These are phyloP conservation scores for Crithidia brevicula DNA, from an alignment of 208 protist genomes.

Conservation along the genomic window DNA sequence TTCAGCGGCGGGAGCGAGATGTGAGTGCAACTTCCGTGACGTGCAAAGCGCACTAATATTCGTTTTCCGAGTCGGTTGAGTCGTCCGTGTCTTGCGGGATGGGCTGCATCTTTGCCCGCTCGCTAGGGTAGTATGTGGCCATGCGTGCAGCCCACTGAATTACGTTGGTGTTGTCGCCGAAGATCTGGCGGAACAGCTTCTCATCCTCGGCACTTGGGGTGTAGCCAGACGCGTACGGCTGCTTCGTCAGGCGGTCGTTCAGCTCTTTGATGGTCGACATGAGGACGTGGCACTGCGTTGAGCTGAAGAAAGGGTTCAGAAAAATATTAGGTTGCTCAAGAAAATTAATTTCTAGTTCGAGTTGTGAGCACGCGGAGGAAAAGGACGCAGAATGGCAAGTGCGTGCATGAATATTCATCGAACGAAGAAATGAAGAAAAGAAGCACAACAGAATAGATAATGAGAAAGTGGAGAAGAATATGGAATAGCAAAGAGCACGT, in stretches of 20 bases:
- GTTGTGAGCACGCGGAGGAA: too few relatives aligned
- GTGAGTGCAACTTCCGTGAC: too few relatives aligned
- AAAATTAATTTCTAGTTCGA: too few relatives aligned
- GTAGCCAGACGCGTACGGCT: slow-evolving; percentile 70
- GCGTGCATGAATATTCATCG: too few relatives aligned
- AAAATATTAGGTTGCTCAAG: too few relatives aligned
- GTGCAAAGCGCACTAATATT: slow-evolving; percentile 10
- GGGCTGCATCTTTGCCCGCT: slow-evolving; percentile 46
- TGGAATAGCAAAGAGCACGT: too few relatives aligned
- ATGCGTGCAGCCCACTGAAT: slow-evolving; percentile 74
- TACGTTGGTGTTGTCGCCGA: slow-evolving; percentile 59
- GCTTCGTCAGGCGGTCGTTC: slow-evolving; percentile 60
- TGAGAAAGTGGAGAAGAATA: too few relatives aligned
- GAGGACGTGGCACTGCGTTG: neutral
- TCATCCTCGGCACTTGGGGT: slow-evolving; percentile 56
- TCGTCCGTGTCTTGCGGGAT: slow-evolving; percentile 13
- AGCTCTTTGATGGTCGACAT: slow-evolving; percentile 55
- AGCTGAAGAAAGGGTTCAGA: neutral
- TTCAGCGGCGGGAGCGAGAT: too few relatives aligned
- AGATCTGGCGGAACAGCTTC: slow-evolving; percentile 50
- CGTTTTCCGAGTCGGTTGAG: slow-evolving; percentile 9
- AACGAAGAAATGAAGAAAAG: too few relatives aligned
- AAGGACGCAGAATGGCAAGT: too few relatives aligned
- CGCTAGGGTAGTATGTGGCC: slow-evolving; percentile 67
- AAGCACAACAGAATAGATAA: too few relatives aligned